phyloP scores from a whole-genome alignment of 148 eudicot genomes.

The Rhododendron williamsianum region DNA sequence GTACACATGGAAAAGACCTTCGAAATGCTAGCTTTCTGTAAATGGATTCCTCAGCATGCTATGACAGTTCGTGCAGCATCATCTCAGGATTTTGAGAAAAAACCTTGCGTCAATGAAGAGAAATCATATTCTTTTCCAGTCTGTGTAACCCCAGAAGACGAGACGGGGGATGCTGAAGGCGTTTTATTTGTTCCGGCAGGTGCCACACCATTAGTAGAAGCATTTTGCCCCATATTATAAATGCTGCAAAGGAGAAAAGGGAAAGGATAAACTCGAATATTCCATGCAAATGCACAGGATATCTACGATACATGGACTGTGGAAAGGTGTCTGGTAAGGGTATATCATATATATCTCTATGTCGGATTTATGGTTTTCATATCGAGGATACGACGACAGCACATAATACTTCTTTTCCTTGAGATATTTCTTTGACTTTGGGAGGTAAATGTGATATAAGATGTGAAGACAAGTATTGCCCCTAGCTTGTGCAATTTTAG shows the following conservation, averaged over 20 bases:
- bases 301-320: background rate
- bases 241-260: slow-evolving; percentile 35
- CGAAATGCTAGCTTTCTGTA: slow-evolving; percentile 10
- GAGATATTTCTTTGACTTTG: background rate
- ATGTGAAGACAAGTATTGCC: background rate
- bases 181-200: slow-evolving; percentile 37
- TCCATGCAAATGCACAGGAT: background rate
- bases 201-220: slow-evolving; percentile 44
- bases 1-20: slow-evolving; percentile 18
- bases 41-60: background rate
- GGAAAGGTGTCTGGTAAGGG: background rate
- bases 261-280: background rate
- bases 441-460: background rate
- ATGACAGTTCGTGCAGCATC: background rate
- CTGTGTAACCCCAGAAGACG: slow-evolving; percentile 41
- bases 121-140: slow-evolving; percentile 68
- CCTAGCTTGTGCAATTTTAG: background rate
- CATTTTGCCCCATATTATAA: slow-evolving; percentile 43
- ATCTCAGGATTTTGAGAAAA: slow-evolving; percentile 63
- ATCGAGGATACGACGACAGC: background rate
- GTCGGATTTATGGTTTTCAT: background rate
- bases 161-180: slow-evolving; percentile 33
- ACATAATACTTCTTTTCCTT: background rate
- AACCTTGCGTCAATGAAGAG: slow-evolving; percentile 89
- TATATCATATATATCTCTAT: background rate